Evolutionary conservation across 257 asterid genomes (phyloP).

Genomic region (Nicotiana tomentosiformis): DNA sequence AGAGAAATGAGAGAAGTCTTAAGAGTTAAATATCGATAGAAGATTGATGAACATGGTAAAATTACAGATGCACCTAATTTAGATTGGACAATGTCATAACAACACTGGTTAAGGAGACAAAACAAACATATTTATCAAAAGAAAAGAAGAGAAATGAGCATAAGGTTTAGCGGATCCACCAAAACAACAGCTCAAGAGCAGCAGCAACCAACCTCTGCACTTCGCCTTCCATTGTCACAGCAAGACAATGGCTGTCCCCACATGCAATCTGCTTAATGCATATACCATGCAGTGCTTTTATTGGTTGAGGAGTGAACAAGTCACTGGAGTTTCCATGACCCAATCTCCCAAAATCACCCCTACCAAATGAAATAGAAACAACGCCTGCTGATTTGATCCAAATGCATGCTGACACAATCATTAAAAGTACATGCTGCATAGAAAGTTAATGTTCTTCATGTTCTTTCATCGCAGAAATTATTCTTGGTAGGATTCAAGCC

Average conservation of each 20-base stretch:
- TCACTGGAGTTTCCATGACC: constrained; percentile 98
- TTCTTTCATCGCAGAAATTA: neutral
- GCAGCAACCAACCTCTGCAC: constrained; percentile 63
- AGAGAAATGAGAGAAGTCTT: neutral
- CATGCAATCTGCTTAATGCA: constrained; percentile 90
- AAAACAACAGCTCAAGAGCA: neutral
- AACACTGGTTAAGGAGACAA: neutral
- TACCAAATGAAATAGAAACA: constrained; percentile 21
- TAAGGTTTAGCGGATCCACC: neutral
- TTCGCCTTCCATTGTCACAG: constrained; percentile 97
- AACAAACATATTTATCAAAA: neutral
- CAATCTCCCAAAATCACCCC: constrained; percentile 99
- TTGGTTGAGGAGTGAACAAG: constrained; percentile 89
- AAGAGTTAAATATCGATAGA: neutral
- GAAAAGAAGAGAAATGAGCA: neutral
- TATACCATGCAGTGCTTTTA: constrained; percentile 76
- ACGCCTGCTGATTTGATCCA: neutral
- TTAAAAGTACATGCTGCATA: neutral
- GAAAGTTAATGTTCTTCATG: constrained; percentile 1
- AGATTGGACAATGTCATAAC: neutral
- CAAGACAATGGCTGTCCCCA: constrained; percentile 99
- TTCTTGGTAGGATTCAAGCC: neutral
- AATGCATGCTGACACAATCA: neutral
- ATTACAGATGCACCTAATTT: constrained; percentile 1
- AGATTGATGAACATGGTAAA: neutral